These are phyloP conservation scores for Mucor irregularis DNA, from an alignment of 371 early-diverging fungal genomes.

Conservation along the genomic window DNA sequence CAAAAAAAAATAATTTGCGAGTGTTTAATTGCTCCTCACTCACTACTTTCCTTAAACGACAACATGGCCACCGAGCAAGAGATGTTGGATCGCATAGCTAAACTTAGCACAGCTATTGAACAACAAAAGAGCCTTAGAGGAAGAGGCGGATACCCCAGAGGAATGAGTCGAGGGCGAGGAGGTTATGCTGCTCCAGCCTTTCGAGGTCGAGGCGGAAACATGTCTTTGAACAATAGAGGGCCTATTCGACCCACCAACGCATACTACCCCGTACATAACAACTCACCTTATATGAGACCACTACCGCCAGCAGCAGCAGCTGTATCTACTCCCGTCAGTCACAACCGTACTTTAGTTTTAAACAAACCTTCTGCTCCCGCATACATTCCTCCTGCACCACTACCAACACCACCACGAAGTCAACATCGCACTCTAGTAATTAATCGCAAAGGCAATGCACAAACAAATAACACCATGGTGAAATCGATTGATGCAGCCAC, in stretches of 20 bases:
- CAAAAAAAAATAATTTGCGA: too few relatives aligned
- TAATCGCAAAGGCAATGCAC: slow-evolving; percentile 6
- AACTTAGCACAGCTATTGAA: slow-evolving; percentile 37
- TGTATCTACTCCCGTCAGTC: background rate
- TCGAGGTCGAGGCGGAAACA: slow-evolving; percentile 2
- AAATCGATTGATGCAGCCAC: slow-evolving; percentile 13
- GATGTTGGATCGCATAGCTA: slow-evolving; percentile 35
- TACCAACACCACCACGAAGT: background rate
- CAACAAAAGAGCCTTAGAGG: slow-evolving; percentile 20
- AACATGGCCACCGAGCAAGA: slow-evolving; percentile 33
- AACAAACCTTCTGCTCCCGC: background rate
- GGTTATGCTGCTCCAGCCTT: background rate
- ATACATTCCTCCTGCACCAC: too few relatives aligned
- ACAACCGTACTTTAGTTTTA: background rate
- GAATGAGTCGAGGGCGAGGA: slow-evolving; percentile 12
- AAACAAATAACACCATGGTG: slow-evolving; percentile 4
- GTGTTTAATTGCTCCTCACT: background rate
- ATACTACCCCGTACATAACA: background rate
- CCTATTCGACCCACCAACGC: background rate
- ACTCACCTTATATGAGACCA: slow-evolving; percentile 3
- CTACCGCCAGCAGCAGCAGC: too few relatives aligned
- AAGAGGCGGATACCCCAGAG: background rate
- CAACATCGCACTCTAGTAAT: slow-evolving; percentile 18
- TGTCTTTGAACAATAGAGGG: slow-evolving; percentile 2
- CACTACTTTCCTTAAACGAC: background rate